Base-by-base conservation (phyloP, 768 basidiomycete genomes). In the Rhizopogon rudus region DNA sequence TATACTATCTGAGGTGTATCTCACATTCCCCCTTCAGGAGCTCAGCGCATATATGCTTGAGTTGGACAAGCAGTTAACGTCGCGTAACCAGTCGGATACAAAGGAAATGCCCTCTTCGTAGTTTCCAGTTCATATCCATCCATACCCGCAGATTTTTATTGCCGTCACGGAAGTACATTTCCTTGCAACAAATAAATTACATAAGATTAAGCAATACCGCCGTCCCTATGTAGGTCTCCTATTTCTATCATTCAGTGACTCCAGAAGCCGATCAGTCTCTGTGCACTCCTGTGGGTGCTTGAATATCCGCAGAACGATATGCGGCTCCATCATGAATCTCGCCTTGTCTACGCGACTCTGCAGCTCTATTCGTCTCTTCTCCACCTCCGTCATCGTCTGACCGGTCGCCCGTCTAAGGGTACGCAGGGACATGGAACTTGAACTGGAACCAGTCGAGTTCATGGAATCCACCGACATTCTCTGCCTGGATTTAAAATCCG, bases 261-360 rank as follows among this genome's bases (percentile, higher is more conserved):
- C 63, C 49, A 82, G 62, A 54, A 82, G 72, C 45, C 75, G 70
- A 39, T 70, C 70, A 22, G 77, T 79, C 68, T 92, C 90, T 14
- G 78, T 74, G 64, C 89, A 91, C 61, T 93, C 88, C 58, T 62
- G 71, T 9, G 91, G 85, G 41, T 81, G 68, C 61, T 81, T 77
- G 65, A 93, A 93, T 28, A 91, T 66, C 51, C 88, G 77, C 63
- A 92, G 67, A 17, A 73, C 68, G 9, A 90, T 74, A 59, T 81
- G 72, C 31, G 67, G 61, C 5, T 87, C 85, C 63, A 89, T 80
- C 64, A 77, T 69, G 58, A 72, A 75, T 53, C 87, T 71, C 28
- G 87, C 88, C 56, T 71, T 74, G 71, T 81, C 82, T 52, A 92
- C 78, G 33, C 90, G 73, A 60, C 67, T 68, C 72, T 91, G 87